A percentile compares a stretch with the other conserved stretches of the same genome.
phyloP scores from a whole-genome alignment of 2,329 filamentous ascomycete genomes.

The Didymosphaeria variabile region DNA sequence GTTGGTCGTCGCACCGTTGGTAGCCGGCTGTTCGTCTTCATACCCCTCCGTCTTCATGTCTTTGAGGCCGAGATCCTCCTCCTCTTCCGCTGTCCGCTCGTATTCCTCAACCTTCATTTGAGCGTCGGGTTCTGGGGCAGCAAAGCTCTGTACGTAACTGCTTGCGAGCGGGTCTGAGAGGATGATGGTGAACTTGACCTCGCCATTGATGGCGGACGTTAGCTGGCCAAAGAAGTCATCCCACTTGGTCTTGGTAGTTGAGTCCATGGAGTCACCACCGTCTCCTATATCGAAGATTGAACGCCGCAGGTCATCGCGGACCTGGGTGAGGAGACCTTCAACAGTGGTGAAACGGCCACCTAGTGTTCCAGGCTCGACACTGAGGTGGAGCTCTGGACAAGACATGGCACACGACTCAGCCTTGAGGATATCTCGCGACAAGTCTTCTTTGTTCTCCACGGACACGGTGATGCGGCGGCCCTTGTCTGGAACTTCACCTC shows the following conservation, averaged over 20 bases:
- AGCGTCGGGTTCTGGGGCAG: slow-evolving; percentile 80
- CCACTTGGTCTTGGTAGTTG: slow-evolving; percentile 76
- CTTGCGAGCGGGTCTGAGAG: slow-evolving; percentile 89
- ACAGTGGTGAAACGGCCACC: slow-evolving; percentile 97
- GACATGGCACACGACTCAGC: slow-evolving; percentile 88
- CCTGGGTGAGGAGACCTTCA: slow-evolving; percentile 90
- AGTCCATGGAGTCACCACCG: slow-evolving; percentile 81
- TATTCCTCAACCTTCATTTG: slow-evolving; percentile 86
- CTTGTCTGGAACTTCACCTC: slow-evolving; percentile 86
- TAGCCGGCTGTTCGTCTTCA: slow-evolving; percentile 59
- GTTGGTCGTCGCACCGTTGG: slow-evolving; percentile 33
- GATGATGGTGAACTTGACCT: slow-evolving; percentile 81
- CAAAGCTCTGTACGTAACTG: slow-evolving; percentile 91
- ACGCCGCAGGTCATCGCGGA: slow-evolving; percentile 85
- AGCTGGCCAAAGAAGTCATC: slow-evolving; percentile 80
- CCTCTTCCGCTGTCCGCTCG: slow-evolving; percentile 86
- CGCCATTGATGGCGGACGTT: slow-evolving; percentile 79
- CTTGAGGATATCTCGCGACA: slow-evolving; percentile 94
- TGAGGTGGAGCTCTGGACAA: slow-evolving; percentile 86
- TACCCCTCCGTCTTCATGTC: slow-evolving; percentile 96
- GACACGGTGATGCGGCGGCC: slow-evolving; percentile 83
- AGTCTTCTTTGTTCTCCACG: slow-evolving; percentile 74
- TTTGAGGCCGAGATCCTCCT: slow-evolving; percentile 87
- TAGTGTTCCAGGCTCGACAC: slow-evolving; percentile 91
- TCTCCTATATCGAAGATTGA: slow-evolving; percentile 84